phyloP scores from a whole-genome alignment of 1,284 basidiomycete genomes.

The Fistulinella cinereoalba region DNA sequence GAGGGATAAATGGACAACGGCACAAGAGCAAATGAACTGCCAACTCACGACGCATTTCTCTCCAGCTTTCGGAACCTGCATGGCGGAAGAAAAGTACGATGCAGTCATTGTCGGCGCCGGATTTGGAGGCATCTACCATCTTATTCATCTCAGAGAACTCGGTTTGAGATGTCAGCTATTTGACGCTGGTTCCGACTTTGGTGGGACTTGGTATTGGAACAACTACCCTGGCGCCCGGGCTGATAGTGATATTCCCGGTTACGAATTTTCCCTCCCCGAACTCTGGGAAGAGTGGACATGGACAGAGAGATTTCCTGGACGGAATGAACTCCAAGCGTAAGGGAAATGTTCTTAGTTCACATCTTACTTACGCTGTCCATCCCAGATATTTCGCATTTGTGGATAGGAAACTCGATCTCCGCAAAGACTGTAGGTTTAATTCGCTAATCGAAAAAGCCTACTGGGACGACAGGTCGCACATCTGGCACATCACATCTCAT shows the following conservation, averaged over 20 bases:
- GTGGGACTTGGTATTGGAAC: constrained; percentile 20
- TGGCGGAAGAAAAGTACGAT: constrained; percentile 16
- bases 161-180: constrained; percentile 19
- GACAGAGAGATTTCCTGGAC: constrained; percentile 19
- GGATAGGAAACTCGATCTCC: constrained; percentile 10
- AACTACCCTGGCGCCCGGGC: constrained; percentile 20
- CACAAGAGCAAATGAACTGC: too few species aligned
- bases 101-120: constrained; percentile 19
- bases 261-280: constrained; percentile 17
- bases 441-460: constrained; percentile 6
- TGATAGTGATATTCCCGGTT: constrained; percentile 16
- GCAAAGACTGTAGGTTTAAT: constrained; percentile 18
- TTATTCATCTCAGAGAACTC: constrained; percentile 11
- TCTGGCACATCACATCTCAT: constrained; percentile 11
- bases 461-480: constrained; percentile 15
- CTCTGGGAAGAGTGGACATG: constrained; percentile 21
- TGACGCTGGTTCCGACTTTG: constrained; percentile 17
- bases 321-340: constrained; percentile 12
- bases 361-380: background rate
- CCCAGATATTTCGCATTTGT: constrained; percentile 18
- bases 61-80: too few species aligned
- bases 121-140: constrained; percentile 16
- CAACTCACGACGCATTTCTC: too few species aligned
- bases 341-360: background rate
- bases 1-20: too few species aligned